A percentile compares a stretch with the other conserved stretches of the same genome.
phyloP scores from a whole-genome alignment of 2,329 filamentous ascomycete species.

The Curvularia verruculosa region DNA sequence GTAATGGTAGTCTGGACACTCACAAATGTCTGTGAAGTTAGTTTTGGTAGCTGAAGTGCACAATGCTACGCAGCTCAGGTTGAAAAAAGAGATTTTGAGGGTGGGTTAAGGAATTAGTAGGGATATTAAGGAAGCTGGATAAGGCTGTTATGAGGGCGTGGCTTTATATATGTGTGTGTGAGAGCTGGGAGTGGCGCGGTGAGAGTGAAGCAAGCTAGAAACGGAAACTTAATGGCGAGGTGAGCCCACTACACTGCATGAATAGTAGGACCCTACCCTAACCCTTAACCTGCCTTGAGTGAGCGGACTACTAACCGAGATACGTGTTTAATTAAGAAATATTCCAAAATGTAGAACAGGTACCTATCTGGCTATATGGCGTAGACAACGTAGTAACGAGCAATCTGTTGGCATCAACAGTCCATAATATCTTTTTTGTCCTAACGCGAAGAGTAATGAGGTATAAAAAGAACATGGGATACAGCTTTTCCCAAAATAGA shows the following conservation, averaged over 20 bases:
- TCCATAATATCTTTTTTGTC: too few relatives aligned
- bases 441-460: too few relatives aligned
- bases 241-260: conserved; percentile 4
- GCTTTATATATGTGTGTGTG: conserved; percentile 4
- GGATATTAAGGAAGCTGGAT: neutral
- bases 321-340: too few relatives aligned
- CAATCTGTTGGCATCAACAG: too few relatives aligned
- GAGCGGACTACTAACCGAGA: too few relatives aligned
- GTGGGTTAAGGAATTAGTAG: neutral
- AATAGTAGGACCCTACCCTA: neutral
- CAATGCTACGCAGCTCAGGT: neutral
- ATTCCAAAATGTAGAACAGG: too few relatives aligned
- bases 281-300: neutral
- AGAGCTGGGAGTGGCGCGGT: too few relatives aligned
- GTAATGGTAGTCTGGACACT: neutral
- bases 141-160: neutral
- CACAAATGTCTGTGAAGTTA: neutral
- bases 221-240: conserved; percentile 13
- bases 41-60: neutral
- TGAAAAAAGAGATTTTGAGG: neutral
- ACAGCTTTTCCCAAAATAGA: too few relatives aligned
- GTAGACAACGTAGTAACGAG: too few relatives aligned
- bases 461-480: too few relatives aligned
- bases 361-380: too few relatives aligned
- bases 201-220: neutral